phyloP scores from a whole-genome alignment of 2,329 filamentous ascomycete genomes.

The Botrytis tulipae region DNA sequence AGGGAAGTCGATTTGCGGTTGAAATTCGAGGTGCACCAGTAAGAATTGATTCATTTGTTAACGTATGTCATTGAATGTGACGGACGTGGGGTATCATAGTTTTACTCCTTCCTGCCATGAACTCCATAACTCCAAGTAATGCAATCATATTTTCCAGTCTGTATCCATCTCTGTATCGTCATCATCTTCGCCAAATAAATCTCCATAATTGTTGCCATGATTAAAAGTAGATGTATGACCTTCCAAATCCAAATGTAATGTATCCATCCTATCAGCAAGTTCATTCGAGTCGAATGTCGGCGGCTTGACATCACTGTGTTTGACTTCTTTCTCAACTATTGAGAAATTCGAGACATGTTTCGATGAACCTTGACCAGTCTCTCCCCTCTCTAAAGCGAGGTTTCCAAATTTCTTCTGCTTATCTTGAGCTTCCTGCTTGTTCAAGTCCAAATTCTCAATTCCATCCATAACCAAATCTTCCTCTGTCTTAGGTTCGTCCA shows the following conservation, averaged over 20 bases:
- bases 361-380: conserved; percentile 32
- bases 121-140: conserved; percentile 22
- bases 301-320: conserved; percentile 39
- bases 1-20: neutral
- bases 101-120: conserved; percentile 15
- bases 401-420: conserved; percentile 43
- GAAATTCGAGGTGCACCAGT: neutral
- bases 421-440: conserved; percentile 43
- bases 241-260: conserved; percentile 37
- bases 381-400: conserved; percentile 52
- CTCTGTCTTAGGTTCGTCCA: conserved; percentile 62
- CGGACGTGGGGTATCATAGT: conserved; percentile 24
- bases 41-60: neutral
- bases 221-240: conserved; percentile 36
- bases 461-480: conserved; percentile 34
- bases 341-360: conserved; percentile 45
- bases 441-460: conserved; percentile 44
- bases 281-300: conserved; percentile 42
- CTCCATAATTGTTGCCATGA: conserved; percentile 24
- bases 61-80: conserved; percentile 4
- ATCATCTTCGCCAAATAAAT: conserved; percentile 21
- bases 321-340: conserved; percentile 52
- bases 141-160: conserved; percentile 34
- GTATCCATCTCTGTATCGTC: conserved; percentile 29
- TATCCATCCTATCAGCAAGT: conserved; percentile 35